Conservation (phyloP, 306 rosid species). For the Psophocarpus tetragonolobus region DNA sequence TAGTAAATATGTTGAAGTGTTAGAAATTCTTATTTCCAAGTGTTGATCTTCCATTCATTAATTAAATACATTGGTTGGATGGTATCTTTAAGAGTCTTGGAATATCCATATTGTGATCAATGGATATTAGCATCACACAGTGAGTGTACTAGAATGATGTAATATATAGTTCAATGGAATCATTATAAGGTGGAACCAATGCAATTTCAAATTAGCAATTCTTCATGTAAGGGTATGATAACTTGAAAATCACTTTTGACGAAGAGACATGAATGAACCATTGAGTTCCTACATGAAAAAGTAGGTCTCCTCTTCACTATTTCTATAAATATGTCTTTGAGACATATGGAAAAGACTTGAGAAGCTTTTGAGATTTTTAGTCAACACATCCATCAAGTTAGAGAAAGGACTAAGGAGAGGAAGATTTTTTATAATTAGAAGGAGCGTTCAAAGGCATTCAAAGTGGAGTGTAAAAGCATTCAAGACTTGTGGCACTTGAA, state of each 20-base stretch:
- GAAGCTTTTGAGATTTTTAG: background rate
- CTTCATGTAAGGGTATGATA: background rate
- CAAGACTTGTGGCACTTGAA: background rate
- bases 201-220: too few species aligned
- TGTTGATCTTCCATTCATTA: background rate
- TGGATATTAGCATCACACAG: too few species aligned
- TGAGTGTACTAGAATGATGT: too few species aligned
- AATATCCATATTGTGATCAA: too few species aligned
- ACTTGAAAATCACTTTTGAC: background rate
- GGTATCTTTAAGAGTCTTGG: too few species aligned
- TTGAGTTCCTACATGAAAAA: background rate
- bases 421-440: background rate
- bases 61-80: background rate
- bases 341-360: background rate
- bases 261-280: background rate
- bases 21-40: background rate
- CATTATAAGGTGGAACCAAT: too few species aligned
- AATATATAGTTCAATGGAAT: too few species aligned
- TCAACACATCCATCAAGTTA: too few species aligned
- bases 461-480: background rate
- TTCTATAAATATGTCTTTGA: background rate
- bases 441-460: background rate
- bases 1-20: background rate
- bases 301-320: background rate
- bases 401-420: background rate